These are phyloP conservation scores for Arachis stenosperma DNA, from an alignment of 306 rosid genomes.

Conservation along the genomic window DNA sequence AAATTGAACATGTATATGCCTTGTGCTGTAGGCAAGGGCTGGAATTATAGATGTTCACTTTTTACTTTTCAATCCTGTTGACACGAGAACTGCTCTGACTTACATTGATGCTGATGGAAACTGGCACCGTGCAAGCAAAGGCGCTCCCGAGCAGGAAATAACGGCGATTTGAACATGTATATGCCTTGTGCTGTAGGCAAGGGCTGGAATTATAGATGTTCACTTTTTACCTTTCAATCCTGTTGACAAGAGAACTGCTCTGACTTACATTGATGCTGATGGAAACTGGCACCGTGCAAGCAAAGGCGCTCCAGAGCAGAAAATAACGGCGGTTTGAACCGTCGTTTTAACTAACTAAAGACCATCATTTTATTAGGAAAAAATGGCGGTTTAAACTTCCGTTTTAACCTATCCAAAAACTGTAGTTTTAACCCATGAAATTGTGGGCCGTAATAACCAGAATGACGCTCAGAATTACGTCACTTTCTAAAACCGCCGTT, in stretches of 20 bases:
- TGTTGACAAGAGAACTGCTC: slow-evolving; percentile 94
- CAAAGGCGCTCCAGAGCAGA: slow-evolving; percentile 99
- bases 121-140: slow-evolving; percentile 97
- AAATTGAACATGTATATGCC: slow-evolving; percentile 8
- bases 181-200: slow-evolving; percentile 65
- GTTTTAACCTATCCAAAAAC: no score
- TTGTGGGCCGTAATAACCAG: no score
- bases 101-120: slow-evolving; percentile 71
- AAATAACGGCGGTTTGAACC: slow-evolving; percentile 17
- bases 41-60: slow-evolving; percentile 90
- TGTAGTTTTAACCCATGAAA: no score
- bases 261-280: slow-evolving; percentile 78
- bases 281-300: slow-evolving; percentile 94
- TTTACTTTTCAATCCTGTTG: slow-evolving; percentile 92
- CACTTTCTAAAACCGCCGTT: no score
- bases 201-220: slow-evolving; percentile 89
- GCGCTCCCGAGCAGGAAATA: slow-evolving; percentile 97
- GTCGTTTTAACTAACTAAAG: no score
- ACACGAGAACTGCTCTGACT: slow-evolving; percentile 98
- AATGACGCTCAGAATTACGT: no score
- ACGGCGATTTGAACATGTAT: neutral
- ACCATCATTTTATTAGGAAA: no score
- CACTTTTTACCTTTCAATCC: slow-evolving; percentile 97
- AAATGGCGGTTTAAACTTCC: no score
- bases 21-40: slow-evolving; percentile 83